Evolutionary conservation across 495 filamentous ascomycete genomes (phyloP).

Genomic region (Talaromyces adpressus): DNA sequence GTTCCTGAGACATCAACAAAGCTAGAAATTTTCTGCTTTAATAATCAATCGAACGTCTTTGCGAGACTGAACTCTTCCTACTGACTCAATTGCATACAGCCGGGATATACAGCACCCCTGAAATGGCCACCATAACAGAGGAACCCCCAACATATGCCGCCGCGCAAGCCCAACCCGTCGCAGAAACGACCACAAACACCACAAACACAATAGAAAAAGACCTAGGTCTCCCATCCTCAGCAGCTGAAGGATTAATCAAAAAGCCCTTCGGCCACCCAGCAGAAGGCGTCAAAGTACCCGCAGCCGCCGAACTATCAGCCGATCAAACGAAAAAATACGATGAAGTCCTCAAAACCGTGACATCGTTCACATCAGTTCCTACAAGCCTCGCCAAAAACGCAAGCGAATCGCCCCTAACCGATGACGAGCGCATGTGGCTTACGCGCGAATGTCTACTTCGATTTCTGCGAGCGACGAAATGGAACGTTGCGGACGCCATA

Average conservation of each 20-base stretch:
- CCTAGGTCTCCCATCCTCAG: slow-evolving; percentile 36
- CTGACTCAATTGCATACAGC: not conserved
- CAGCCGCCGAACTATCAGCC: slow-evolving; percentile 49
- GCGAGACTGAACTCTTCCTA: not conserved
- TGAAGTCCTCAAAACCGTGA: slow-evolving; percentile 57
- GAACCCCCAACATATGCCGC: not conserved
- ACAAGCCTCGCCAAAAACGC: slow-evolving; percentile 49
- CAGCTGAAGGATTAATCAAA: slow-evolving; percentile 47
- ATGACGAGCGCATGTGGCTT: slow-evolving; percentile 80
- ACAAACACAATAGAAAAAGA: slow-evolving; percentile 9
- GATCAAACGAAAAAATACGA: slow-evolving; percentile 86
- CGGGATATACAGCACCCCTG: not conserved
- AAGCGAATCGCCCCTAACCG: slow-evolving; percentile 59
- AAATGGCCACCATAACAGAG: not conserved
- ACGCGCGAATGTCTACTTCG: slow-evolving; percentile 87
- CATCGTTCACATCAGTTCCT: slow-evolving; percentile 64
- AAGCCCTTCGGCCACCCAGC: slow-evolving; percentile 64
- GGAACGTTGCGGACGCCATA: slow-evolving; percentile 68
- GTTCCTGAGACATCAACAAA: not conserved
- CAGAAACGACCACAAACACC: slow-evolving; percentile 3
- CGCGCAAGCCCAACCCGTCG: slow-evolving; percentile 3
- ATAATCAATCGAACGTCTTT: not conserved
- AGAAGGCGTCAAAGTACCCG: slow-evolving; percentile 43
- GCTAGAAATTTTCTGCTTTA: not conserved
- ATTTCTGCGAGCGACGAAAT: slow-evolving; percentile 90